Evolutionary conservation across 2,329 filamentous ascomycete genomes (phyloP).

Genomic region (Venturia pyrina): DNA sequence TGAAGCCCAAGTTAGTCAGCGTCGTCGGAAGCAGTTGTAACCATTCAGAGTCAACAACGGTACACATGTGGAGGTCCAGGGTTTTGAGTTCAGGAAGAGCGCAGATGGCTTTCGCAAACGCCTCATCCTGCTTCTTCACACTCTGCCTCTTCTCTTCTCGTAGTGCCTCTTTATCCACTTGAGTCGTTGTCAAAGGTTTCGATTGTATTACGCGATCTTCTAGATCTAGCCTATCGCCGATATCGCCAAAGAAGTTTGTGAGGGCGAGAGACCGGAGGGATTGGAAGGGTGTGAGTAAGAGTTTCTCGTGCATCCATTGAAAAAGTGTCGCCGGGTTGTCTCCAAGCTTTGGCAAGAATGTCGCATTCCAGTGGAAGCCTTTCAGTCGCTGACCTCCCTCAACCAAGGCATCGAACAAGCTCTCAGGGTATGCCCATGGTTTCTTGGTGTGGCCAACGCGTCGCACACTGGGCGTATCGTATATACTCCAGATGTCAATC

Average conservation of each 20-base stretch:
- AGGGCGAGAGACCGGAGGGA: constrained; percentile 25
- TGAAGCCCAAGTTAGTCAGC: constrained; percentile 59
- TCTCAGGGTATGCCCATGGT: constrained; percentile 58
- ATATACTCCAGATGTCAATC: constrained; percentile 61
- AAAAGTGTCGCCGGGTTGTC: constrained; percentile 46
- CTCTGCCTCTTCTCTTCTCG: constrained; percentile 7
- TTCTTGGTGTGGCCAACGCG: constrained; percentile 39
- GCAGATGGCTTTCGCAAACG: constrained; percentile 39
- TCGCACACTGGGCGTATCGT: constrained; percentile 58
- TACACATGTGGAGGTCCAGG: constrained; percentile 66
- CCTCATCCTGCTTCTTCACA: constrained; percentile 24
- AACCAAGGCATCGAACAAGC: constrained; percentile 55
- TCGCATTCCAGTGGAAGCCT: constrained; percentile 47
- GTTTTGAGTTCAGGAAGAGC: constrained; percentile 55
- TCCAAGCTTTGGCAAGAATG: constrained; percentile 35
- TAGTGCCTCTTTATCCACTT: constrained; percentile 3
- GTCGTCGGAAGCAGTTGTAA: constrained; percentile 58
- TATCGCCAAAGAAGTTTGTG: constrained; percentile 21
- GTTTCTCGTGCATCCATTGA: constrained; percentile 37
- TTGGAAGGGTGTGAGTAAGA: constrained; percentile 33
- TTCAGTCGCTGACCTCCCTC: constrained; percentile 36
- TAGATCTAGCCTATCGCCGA: neutral
- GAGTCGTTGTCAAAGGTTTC: constrained; percentile 7
- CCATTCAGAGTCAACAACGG: constrained; percentile 56
- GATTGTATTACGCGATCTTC: neutral